Conservation (phyloP, 2,329 filamentous ascomycete species). For the Pseudocercospora fuligena region DNA sequence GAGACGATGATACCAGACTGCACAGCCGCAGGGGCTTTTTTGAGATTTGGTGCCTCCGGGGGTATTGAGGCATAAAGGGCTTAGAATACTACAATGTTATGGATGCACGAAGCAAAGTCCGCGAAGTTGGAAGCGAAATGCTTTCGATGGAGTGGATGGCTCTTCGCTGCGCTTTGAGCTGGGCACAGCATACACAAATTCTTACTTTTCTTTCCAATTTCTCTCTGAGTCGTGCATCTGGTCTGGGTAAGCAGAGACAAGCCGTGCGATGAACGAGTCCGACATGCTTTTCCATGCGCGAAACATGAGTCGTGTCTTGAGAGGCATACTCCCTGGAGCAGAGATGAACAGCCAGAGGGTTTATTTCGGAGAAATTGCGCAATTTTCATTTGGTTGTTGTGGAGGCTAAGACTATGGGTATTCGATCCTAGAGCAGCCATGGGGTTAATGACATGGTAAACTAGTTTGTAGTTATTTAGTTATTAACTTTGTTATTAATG, state of each 20-base stretch:
- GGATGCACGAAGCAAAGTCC: neutral
- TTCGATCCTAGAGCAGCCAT: neutral
- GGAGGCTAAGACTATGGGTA: neutral
- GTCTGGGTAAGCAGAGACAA: too few relatives aligned
- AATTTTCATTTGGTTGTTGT: neutral
- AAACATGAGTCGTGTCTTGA: neutral
- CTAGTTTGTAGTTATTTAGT: too few relatives aligned
- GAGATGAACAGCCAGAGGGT: neutral
- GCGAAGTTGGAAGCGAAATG: neutral
- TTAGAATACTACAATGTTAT: neutral
- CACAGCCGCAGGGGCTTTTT: neutral
- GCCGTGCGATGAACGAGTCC: neutral
- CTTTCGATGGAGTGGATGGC: neutral
- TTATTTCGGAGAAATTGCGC: neutral
- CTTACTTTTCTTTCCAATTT: neutral
- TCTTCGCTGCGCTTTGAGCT: neutral
- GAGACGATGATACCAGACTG: conserved; percentile 13
- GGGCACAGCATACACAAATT: neutral
- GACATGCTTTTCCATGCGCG: neutral
- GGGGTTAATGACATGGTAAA: too few relatives aligned
- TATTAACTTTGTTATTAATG: too few relatives aligned
- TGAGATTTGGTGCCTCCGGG: neutral
- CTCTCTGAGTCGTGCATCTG: neutral
- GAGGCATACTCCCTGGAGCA: neutral
- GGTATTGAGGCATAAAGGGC: neutral